Evolutionary conservation across 2,329 filamentous ascomycete genomes (phyloP).

Genomic region (Colletotrichum tamarilloi): DNA sequence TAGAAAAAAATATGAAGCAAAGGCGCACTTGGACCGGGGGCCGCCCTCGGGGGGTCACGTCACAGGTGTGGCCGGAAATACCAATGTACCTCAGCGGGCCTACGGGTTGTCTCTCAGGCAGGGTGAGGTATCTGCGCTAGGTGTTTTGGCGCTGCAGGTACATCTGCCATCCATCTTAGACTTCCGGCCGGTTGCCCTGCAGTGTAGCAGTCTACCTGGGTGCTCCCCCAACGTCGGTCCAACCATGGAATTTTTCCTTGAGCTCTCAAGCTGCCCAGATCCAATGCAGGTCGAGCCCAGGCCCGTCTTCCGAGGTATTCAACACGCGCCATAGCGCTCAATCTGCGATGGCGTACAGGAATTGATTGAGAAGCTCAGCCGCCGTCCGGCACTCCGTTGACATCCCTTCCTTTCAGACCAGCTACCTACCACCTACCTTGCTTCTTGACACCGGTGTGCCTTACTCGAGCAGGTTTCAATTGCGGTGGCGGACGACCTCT

Average conservation of each 20-base stretch:
- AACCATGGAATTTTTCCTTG: constrained; percentile 22
- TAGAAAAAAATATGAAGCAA: constrained; percentile 37
- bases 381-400: constrained; percentile 18
- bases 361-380: constrained; percentile 29
- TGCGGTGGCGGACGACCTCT: constrained; percentile 13
- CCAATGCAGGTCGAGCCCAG: not conserved
- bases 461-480: constrained; percentile 15
- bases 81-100: constrained; percentile 30
- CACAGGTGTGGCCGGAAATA: constrained; percentile 34
- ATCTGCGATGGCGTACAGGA: constrained; percentile 11
- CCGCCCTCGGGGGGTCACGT: constrained; percentile 32
- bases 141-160: constrained; percentile 17
- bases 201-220: not conserved
- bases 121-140: constrained; percentile 21
- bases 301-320: constrained; percentile 4
- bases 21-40: constrained; percentile 30
- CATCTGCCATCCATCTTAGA: not conserved
- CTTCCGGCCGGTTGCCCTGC: constrained; percentile 24
- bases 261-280: constrained; percentile 2
- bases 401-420: not conserved
- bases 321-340: constrained; percentile 19
- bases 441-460: not conserved
- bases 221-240: constrained; percentile 28
- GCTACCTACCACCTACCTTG: not conserved
- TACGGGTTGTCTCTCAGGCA: constrained; percentile 17